A percentile compares a stretch with the other conserved stretches of the same genome.
Conservation (phyloP, 2,329 filamentous ascomycete species). For the Periconia macrospinosa region DNA sequence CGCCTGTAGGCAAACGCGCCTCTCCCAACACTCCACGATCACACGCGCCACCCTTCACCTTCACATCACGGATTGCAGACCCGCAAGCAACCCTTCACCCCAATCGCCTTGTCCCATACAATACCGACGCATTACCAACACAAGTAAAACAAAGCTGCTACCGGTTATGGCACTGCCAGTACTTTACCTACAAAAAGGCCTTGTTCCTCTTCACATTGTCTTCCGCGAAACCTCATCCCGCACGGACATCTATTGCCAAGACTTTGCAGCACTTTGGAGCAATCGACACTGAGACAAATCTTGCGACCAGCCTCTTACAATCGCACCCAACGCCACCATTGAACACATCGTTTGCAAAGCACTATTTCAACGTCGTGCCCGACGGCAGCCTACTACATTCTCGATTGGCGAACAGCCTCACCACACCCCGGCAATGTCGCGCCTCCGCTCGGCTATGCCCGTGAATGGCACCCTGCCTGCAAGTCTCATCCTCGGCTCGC, state of each 20-base stretch:
- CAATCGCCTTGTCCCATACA: too few species aligned
- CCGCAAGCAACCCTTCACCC: neutral
- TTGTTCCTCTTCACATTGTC: neutral
- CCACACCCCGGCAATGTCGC: neutral
- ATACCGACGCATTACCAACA: too few species aligned
- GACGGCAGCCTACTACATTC: neutral
- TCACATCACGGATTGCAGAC: neutral
- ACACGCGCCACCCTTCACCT: neutral
- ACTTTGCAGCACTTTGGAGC: neutral
- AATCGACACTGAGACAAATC: neutral
- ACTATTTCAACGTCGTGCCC: neutral
- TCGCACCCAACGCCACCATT: neutral
- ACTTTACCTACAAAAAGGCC: neutral
- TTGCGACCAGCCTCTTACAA: neutral
- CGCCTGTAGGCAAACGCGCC: neutral
- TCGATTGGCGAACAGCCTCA: neutral
- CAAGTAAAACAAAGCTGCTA: too few species aligned
- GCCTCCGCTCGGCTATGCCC: neutral
- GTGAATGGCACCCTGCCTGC: conserved; percentile 9
- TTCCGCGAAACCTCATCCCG: neutral
- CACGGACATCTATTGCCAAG: neutral
- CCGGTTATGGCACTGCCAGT: neutral
- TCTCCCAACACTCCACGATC: neutral
- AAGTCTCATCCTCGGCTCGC: conserved; percentile 23
- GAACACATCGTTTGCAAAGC: neutral